Evolutionary conservation across 2,329 filamentous ascomycete genomes (phyloP), one percentile per base, ranked within the genome.

Genomic region (Aspergillus versicolor): DNA sequence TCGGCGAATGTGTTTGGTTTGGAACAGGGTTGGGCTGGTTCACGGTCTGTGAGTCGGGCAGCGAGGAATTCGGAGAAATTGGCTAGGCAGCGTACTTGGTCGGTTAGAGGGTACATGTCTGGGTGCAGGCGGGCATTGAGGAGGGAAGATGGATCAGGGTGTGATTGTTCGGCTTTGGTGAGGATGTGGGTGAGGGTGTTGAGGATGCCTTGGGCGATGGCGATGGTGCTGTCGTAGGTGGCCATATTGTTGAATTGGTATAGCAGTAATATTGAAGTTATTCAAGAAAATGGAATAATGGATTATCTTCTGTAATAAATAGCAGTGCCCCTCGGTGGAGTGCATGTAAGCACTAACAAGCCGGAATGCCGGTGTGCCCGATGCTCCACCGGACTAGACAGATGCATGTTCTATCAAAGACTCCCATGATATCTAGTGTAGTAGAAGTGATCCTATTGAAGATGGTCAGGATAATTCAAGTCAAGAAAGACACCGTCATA

Each of bases 151-250:
- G 60, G 38, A 22, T 63, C 37, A 44, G 63, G 53, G 32, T 27
- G 51, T 42, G 57, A 17, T n/a, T 27, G 9, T 32, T 65, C 59
- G 46, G 67, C 69, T 62, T 65, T 45, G 47, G 61, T 57, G 47
- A 72, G 65, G 61, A 72, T 63, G 61, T 70, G 63, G 42, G 63
- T 59, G n/a, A 70, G 60, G 47, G 67, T 59, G 4, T 37, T 60
- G 50, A 71, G 64, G 66, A 66, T 59, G 9, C 52, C 45, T 52
- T 66, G 53, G 22, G 52, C 46, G 15, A 68, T 60, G 42, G 48
- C 49, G 51, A 70, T 66, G 42, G 65, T 66, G 45, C 65, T 63
- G 60, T 69, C 67, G 60, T 71, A 69, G 50, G 66, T 48, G 13
- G 65, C 4, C 34, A 37, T 34, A n/a, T n/a, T n/a, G n/a, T n/a